Base-by-base conservation (phyloP, 176 grass and related monocot species). In the Juncus inflexus region DNA sequence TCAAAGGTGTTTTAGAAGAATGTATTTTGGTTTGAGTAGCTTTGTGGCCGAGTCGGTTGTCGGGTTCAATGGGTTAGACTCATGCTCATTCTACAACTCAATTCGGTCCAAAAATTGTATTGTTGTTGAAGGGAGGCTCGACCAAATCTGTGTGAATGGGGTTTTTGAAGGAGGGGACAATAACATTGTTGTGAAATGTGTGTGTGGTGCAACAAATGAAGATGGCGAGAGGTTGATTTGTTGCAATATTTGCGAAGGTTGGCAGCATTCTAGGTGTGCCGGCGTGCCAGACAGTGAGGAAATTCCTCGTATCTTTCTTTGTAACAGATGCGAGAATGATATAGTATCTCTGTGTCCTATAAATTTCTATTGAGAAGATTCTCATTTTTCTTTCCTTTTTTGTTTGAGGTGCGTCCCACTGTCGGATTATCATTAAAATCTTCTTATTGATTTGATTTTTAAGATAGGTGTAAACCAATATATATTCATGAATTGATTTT, bases 191-290 rank as follows among this genome's bases (percentile, higher is more conserved):
- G 77, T 91, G 35, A 76, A 89, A 60, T 91, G 85, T 47, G 35
- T 35, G 1, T 91, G 87, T 70, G 84, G 87, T n/a, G 82, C 82
- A 60, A 74, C 74, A 12, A 84, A 96, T 9, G 87, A 96, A 50
- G 87, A 91, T 45, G 87, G 85, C 35, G 92, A 91, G 75, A 78
- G 92, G 55, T 58, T 89, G 85, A 76, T 84, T 43, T 86, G 81
- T 76, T 97, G 92, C 28, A 84, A 91, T 66, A 85, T 89, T 57
- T 97, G 85, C 49, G 94, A 88, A 77, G 72, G 74, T 47, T 97
- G 83, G 94, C 79, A 97, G 61, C 94, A 92, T 63, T 91, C 85
- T 6, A 58, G 88, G 35, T 89, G 88, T 52, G 71, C 65, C 0
- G 75, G 85, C 64, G 66, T 92, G 60, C 63, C 72, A 6, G 84